Conservation (phyloP, 306 rosid genomes). For the Cucumis hystrix region DNA sequence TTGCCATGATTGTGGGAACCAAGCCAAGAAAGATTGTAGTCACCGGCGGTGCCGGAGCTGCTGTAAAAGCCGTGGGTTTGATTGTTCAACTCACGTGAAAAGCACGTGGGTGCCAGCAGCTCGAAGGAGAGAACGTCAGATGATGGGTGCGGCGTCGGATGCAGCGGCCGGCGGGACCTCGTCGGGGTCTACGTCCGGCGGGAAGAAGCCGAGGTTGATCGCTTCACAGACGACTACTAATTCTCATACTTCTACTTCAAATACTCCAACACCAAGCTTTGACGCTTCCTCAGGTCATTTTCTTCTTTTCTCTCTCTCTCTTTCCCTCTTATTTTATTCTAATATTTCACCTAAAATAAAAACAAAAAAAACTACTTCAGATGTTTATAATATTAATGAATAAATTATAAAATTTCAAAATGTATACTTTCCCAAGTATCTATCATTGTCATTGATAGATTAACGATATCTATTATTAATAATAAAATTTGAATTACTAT, state of each 20-base stretch:
- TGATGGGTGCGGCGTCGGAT: neutral
- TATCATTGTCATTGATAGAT: too few relatives aligned
- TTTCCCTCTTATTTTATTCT: too few relatives aligned
- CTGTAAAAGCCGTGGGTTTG: conserved; percentile 83
- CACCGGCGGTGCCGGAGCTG: conserved; percentile 82
- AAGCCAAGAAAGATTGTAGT: conserved; percentile 82
- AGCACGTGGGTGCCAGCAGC: conserved; percentile 97
- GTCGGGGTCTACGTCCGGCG: conserved; percentile 53
- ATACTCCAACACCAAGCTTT: conserved; percentile 23
- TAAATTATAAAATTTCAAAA: too few relatives aligned
- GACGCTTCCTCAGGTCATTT: neutral
- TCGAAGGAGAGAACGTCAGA: conserved; percentile 48
- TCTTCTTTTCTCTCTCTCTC: neutral
- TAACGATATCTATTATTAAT: too few relatives aligned
- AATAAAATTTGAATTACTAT: too few relatives aligned
- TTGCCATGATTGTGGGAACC: conserved; percentile 93
- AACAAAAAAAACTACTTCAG: too few relatives aligned
- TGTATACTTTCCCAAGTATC: too few relatives aligned
- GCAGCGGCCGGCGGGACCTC: conserved; percentile 38
- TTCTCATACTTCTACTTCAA: conserved; percentile 88
- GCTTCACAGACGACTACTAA: conserved; percentile 44
- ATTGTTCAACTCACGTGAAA: conserved; percentile 81
- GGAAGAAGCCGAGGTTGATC: conserved; percentile 69
- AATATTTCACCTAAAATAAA: too few relatives aligned
- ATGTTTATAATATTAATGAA: too few relatives aligned